Evolutionary conservation across 495 filamentous ascomycete genomes (phyloP).

Genomic region (Copromyces sp.): DNA sequence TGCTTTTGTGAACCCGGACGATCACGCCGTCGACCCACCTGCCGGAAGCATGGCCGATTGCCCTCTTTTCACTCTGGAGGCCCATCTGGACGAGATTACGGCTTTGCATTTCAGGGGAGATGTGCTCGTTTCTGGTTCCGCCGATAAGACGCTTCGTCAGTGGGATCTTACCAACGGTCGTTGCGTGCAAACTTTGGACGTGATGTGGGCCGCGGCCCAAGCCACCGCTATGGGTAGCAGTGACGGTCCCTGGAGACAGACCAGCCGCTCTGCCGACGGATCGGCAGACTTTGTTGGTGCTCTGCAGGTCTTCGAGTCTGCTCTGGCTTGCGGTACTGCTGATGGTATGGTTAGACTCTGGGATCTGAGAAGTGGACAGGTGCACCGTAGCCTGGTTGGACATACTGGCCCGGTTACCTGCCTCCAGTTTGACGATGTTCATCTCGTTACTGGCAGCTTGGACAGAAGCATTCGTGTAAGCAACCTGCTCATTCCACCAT

Average conservation of each 20-base stretch:
- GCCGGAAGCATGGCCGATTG: conserved; percentile 76
- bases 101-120: conserved; percentile 82
- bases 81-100: conserved; percentile 90
- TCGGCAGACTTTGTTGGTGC: conserved; percentile 91
- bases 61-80: conserved; percentile 71
- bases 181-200: conserved; percentile 94
- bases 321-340: conserved; percentile 93
- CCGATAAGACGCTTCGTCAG: conserved; percentile 93
- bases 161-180: conserved; percentile 95
- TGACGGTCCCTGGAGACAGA: conserved; percentile 47
- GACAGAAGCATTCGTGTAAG: conserved; percentile 92
- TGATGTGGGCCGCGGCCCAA: conserved; percentile 97
- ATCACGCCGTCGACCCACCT: conserved; percentile 50
- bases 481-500: conserved; percentile 10
- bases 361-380: conserved; percentile 93
- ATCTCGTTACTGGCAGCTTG: conserved; percentile 86
- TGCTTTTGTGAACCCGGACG: conserved; percentile 48
- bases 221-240: conserved; percentile 55
- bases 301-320: conserved; percentile 92
- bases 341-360: conserved; percentile 96
- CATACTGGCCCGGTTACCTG: conserved; percentile 94
- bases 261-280: conserved; percentile 43
- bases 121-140: conserved; percentile 86
- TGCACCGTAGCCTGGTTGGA: conserved; percentile 90
- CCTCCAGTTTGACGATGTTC: conserved; percentile 92